Evolutionary conservation across 441 rosid species (phyloP), one percentile per base, ranked within the genome.

Genomic region (Geranium incanum): DNA sequence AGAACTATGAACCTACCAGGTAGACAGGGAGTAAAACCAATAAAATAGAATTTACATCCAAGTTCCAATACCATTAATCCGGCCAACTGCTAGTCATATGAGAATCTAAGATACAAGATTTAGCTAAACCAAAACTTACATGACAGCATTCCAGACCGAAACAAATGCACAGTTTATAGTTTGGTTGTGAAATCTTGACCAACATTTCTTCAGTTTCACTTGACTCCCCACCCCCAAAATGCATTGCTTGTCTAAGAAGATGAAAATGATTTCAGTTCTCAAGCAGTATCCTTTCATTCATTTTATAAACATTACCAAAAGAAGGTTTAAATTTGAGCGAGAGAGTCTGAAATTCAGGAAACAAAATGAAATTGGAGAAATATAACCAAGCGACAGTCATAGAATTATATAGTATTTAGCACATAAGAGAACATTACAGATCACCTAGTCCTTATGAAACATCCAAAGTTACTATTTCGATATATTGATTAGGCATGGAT

Each of bases 141-240:
- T 48, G 55, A 48, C 55, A 48, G 55, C 55, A 15, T 11, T 11
- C 55, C 55, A 48, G 15, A 48, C 55, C 55, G 55, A 48, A 48
- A 48, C 15, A 48, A 48, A 48, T 48, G 55, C 55, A 7, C n/a
- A 48, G 55, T 48, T 48, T 48, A 48, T 48, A 48, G 16, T 48
- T 48, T 9, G 55, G 11, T 48, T 48, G 55, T 48, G 55, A 48
- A 48, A 48, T 48, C 55, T 48, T 48, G 55, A 12, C 55, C 55
- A 48, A 48, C 55, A 48, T 48, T 48, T 48, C 55, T 48, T 48
- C 55, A 48, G 55, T 48, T 48, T 48, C 55, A 48, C 55, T 48
- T 48, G 55, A 48, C 55, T 48, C 55, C 13, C 55, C 12, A 11
- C 55, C 55, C 55, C 55, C 15, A 12, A 48, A 48, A 48, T 9